Evolutionary conservation across 23 red algal species (phyloP).

Genomic region (Pyropia haitanensis): DNA sequence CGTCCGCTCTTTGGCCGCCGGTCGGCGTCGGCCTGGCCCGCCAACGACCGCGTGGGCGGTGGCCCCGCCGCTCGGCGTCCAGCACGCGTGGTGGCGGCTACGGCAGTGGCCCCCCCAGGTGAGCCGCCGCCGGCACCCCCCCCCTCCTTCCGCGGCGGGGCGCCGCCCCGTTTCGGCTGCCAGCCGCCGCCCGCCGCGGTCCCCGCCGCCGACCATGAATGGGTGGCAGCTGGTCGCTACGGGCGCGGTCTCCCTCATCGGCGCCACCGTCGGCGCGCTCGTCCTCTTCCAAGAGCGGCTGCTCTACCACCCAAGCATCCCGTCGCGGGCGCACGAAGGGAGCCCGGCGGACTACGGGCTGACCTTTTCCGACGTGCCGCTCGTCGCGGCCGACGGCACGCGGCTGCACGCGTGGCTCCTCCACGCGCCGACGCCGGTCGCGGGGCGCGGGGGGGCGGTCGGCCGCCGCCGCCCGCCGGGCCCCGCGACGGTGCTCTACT

Average conservation of each 20-base stretch:
- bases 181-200: no score
- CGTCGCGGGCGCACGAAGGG: constrained; percentile 57
- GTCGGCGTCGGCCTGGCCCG: no score
- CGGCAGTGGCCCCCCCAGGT: no score
- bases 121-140: no score
- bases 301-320: constrained; percentile 75
- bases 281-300: constrained; percentile 74
- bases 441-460: no score
- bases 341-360: constrained; percentile 48
- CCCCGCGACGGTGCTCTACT: constrained; percentile 72
- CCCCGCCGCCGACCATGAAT: no score
- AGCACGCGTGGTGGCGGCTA: no score
- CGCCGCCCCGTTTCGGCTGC: no score
- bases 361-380: constrained; percentile 53
- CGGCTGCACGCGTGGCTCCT: constrained; percentile 81
- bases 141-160: no score
- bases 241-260: constrained; percentile 14
- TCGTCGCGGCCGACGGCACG: constrained; percentile 46
- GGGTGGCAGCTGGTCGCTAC: constrained; percentile 3
- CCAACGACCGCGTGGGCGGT: no score
- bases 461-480: background rate
- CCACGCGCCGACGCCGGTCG: constrained; percentile 3
- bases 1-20: no score
- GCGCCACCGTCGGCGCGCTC: constrained; percentile 38
- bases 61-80: no score